Evolutionary conservation across 2,329 filamentous ascomycete genomes (phyloP), one percentile per base, ranked within the genome.

Genomic region (Karstenula rhodostoma): DNA sequence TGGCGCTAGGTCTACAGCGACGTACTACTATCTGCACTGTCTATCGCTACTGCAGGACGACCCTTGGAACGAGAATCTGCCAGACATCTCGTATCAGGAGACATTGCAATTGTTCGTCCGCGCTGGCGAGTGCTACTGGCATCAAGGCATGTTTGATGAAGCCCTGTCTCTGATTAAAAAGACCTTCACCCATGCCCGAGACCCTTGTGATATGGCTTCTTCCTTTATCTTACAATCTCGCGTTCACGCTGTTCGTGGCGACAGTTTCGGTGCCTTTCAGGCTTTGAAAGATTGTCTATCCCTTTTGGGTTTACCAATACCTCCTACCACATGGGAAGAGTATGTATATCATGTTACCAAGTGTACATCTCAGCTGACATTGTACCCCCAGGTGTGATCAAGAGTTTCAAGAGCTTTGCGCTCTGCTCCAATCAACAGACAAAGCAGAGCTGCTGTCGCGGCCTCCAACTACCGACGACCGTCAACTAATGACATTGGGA

Each of bases 11-110:
- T 88, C 89, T 2, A 95, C 93, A 2, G 92, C 93, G 0, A 86
- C 93, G 8, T 92, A 90, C 75, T 97, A 93, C 72, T 96, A 93
- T 76, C 86, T 85, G 47, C 87, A 88, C 57, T 93, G 92, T 51
- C 84, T 97, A 48, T 83, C 84, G 10, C 83, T 98, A n/a, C 83
- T 98, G 15, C 93, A 96, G 73, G 82, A 89, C 7, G 81, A 91
- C 56, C 89, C 91, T 0, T 98, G 94, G 94, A 83, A 86, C 44
- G 88, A 90, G 32, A 83, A 82, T 7, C 77, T 80, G 15, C 84
- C 86, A 5, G 94, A 97, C 73, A 89, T 91, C 0, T 90, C 88
- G 48, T 97, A 97, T 69, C 89, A 93, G 12, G 94, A 98, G 79
- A 96, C 93, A 0, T 83, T 96, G 63, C 88, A 75, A 43, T 64